Conservation (phyloP, 257 asterid species). For the Plantago elongata region DNA sequence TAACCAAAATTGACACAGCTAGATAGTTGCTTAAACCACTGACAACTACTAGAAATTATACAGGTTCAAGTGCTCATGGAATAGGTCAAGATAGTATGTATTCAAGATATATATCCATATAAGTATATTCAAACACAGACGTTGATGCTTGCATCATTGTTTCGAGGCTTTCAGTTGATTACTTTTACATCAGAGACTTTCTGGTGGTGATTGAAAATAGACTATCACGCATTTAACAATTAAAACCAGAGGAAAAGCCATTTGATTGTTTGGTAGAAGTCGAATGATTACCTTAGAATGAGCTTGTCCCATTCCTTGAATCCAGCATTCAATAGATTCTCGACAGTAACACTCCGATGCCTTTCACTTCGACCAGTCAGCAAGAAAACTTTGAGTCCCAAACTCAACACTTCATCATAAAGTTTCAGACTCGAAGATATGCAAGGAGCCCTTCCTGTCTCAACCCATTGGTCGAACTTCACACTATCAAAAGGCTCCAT, state of each 20-base stretch:
- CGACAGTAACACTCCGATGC: conserved; percentile 37
- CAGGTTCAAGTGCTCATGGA: no score
- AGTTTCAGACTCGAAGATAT: conserved; percentile 41
- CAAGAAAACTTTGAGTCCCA: conserved; percentile 47
- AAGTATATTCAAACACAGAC: no score
- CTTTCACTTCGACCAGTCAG: conserved; percentile 76
- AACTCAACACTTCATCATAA: conserved; percentile 33
- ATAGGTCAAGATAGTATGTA: no score
- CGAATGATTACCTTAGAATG: conserved; percentile 49
- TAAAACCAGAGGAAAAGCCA: neutral
- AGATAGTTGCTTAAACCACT: no score
- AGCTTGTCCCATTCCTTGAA: conserved; percentile 69
- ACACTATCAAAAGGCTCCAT: conserved; percentile 57
- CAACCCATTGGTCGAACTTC: conserved; percentile 76
- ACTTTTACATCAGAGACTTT: no score
- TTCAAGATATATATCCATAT: no score
- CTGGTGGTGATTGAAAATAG: no score
- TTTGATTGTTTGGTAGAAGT: neutral
- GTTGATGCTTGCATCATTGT: no score
- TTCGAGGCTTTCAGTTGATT: no score
- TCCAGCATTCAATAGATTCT: conserved; percentile 64
- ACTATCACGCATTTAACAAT: no score
- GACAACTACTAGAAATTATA: no score
- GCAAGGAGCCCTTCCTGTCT: conserved; percentile 58
- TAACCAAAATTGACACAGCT: no score